Conservation (phyloP, 176 grass and related monocot species). For the Eragrostis curvula region DNA sequence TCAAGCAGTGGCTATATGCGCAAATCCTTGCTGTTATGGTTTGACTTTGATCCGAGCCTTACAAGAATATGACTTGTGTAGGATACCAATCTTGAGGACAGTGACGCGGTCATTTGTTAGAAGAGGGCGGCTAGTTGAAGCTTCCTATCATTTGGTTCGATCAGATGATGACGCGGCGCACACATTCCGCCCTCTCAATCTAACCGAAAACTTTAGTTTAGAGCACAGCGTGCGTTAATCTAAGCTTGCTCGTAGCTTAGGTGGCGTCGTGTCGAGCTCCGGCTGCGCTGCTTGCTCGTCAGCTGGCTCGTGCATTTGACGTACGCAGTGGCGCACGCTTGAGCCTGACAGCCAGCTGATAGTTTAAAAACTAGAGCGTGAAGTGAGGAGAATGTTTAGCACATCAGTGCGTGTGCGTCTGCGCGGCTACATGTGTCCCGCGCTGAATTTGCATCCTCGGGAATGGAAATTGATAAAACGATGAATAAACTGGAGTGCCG, state of each 20-base stretch:
- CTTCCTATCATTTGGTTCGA: constrained; percentile 9
- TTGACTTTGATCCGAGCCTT: too few relatives aligned
- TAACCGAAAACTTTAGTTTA: not conserved
- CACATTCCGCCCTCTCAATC: not conserved
- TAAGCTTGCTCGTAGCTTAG: not conserved
- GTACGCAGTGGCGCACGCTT: constrained; percentile 54
- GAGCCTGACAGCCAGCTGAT: not conserved
- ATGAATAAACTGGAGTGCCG: too few relatives aligned
- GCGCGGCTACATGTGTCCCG: not conserved
- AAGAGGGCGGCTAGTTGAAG: not conserved
- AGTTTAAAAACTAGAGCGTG: not conserved
- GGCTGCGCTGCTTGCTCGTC: not conserved
- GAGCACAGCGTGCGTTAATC: constrained; percentile 26
- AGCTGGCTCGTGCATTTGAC: constrained; percentile 35
- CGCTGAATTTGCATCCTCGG: not conserved
- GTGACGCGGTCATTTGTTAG: constrained; percentile 2
- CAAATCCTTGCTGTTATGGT: not conserved
- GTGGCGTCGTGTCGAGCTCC: constrained; percentile 10
- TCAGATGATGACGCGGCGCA: constrained; percentile 33
- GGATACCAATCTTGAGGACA: constrained; percentile 1
- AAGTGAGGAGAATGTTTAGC: not conserved
- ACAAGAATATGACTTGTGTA: not conserved
- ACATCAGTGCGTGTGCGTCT: not conserved
- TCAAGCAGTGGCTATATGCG: not conserved
- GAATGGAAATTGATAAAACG: too few relatives aligned